Conservation (phyloP, 1,284 basidiomycete species). For the Ustanciosporium gigantosporum region DNA sequence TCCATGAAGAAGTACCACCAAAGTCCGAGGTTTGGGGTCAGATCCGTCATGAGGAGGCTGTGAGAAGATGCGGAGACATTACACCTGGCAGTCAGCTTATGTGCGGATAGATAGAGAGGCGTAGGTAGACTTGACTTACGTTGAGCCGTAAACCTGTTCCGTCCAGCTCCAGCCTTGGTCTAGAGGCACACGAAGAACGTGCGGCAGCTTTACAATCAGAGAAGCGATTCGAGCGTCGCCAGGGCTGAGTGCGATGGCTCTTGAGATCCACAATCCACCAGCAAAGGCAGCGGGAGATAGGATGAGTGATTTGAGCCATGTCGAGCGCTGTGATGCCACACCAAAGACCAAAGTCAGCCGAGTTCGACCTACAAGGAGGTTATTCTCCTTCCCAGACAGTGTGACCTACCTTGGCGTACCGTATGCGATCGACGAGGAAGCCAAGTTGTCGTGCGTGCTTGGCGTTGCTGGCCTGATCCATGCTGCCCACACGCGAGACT, state of each 20-base stretch:
- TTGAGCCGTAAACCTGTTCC: constrained; percentile 77
- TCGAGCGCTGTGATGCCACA: constrained; percentile 1
- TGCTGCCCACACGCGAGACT: constrained; percentile 8
- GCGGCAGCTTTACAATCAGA: constrained; percentile 7
- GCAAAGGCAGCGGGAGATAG: constrained; percentile 19
- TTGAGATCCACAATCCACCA: constrained; percentile 21
- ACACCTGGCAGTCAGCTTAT: too few relatives aligned
- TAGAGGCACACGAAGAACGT: constrained; percentile 56
- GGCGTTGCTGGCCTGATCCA: constrained; percentile 13
- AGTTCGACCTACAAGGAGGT: too few relatives aligned
- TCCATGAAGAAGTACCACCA: constrained; percentile 99
- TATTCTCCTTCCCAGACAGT: background rate
- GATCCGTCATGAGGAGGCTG: constrained; percentile 38
- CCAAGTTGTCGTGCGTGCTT: constrained; percentile 22
- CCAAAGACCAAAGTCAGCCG: background rate
- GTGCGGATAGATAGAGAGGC: too few relatives aligned
- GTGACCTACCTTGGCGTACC: constrained; percentile 17
- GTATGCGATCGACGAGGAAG: constrained; percentile 51
- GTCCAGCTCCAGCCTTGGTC: constrained; percentile 71
- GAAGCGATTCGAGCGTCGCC: constrained; percentile 4
- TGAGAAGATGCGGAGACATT: background rate
- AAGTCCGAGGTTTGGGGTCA: constrained; percentile 89
- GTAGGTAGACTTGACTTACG: constrained; percentile 71
- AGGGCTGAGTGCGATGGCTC: constrained; percentile 24
- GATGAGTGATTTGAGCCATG: constrained; percentile 16